Evolutionary conservation across 331 rosid genomes (phyloP), one percentile per base, ranked within the genome.

Genomic region (Arachis monticola): DNA sequence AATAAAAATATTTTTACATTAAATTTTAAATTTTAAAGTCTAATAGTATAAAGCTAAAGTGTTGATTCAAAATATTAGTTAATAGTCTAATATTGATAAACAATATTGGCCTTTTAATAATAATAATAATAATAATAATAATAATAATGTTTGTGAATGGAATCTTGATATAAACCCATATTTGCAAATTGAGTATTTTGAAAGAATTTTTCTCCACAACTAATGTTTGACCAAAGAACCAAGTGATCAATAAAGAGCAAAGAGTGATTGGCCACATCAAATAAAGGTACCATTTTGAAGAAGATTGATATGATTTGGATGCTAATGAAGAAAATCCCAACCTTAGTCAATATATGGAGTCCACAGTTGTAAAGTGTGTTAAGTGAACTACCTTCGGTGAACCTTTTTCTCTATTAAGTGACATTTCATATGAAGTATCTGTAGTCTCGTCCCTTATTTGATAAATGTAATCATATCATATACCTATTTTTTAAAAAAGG

Each of bases 261-360:
- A 89, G 38, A 14, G 98, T 91, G 30, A 89, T 41, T 0, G 98
- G 98, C 89, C 89, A 88, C 86, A 93, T 75, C 46, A 93, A 65
- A 79, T 83, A 67, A 5, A 83, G 51, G 81, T 87, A 93, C 91
- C 91, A 89, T 2, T 60, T 48, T 45, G 86, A 72, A 4, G 84
- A 56, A 32, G 38, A 32, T 65, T 73, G 69, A 0, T 32, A 32
- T 32, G 97, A 96, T 61, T 32, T 80, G 0, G 97, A 89, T 65
- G 97, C 92, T 41, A 93, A 66, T 27, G 88, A 77, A 30, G 90
- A 79, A 72, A 89, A 88, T 22, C 94, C 97, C 45, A 85, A 69
- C 8, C 87, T 86, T 7, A 87, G 78, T 74, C 87, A 94, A 13
- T 81, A 93, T 2, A 93, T 74, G 5, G 98, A 93, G 2, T 89